A percentile compares a stretch with the other conserved stretches of the same genome.
Evolutionary conservation across 116 monocot genomes (phyloP).

Genomic region (Dioscorea cayenensis): DNA sequence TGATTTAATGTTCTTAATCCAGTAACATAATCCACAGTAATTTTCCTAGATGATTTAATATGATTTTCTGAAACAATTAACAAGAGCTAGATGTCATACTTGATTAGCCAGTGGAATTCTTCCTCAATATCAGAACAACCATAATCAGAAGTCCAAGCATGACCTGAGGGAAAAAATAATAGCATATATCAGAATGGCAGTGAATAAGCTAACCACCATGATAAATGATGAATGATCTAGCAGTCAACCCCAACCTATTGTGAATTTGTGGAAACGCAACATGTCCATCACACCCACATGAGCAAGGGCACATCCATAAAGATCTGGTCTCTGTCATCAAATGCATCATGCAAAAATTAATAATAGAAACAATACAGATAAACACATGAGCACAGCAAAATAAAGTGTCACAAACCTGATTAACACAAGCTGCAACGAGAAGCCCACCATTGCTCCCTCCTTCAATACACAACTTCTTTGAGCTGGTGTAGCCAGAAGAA

Average conservation of each 20-base stretch:
- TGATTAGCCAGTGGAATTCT: conserved; percentile 85
- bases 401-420: conserved; percentile 55
- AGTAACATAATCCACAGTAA: too few species aligned
- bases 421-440: conserved; percentile 85
- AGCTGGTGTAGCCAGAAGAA: conserved; percentile 56
- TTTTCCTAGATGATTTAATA: too few species aligned
- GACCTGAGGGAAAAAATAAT: conserved; percentile 32
- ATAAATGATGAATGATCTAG: neutral
- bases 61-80: neutral
- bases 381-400: neutral
- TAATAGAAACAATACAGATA: neutral
- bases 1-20: too few species aligned
- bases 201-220: neutral
- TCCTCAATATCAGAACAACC: conserved; percentile 92
- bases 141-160: conserved; percentile 96
- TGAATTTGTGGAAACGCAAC: conserved; percentile 96
- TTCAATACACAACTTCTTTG: conserved; percentile 68
- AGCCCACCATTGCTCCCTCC: conserved; percentile 98
- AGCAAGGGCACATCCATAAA: conserved; percentile 89
- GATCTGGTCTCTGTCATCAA: conserved; percentile 67
- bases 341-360: neutral
- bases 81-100: conserved; percentile 33
- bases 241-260: conserved; percentile 53
- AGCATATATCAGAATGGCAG: neutral
- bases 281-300: conserved; percentile 99